phyloP scores from a whole-genome alignment of 1,284 basidiomycete species.

The Vanrija pseudolonga region DNA sequence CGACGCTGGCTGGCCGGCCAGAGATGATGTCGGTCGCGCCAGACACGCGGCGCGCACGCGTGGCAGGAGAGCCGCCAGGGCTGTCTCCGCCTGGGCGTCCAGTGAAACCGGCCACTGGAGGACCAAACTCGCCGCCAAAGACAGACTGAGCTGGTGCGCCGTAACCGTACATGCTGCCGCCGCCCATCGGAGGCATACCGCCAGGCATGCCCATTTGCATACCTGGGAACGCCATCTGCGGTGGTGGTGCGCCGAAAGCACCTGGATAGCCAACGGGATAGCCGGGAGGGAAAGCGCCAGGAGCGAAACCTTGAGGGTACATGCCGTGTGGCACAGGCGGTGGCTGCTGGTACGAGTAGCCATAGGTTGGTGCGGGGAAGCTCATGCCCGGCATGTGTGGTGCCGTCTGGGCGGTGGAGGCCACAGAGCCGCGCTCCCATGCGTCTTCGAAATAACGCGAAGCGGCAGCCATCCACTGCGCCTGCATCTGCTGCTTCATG shows the following conservation, averaged over 20 bases:
- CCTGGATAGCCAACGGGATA: constrained; percentile 3
- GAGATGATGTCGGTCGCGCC: not conserved
- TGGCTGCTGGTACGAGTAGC: constrained; percentile 16
- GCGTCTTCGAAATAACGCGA: constrained; percentile 41
- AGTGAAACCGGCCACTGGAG: constrained; percentile 18
- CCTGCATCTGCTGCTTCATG: constrained; percentile 43
- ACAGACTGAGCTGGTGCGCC: constrained; percentile 34
- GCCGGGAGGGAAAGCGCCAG: not conserved
- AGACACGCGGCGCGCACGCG: constrained; percentile 7
- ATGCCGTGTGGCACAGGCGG: not conserved
- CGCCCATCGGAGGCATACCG: constrained; percentile 8
- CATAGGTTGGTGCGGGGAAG: constrained; percentile 8
- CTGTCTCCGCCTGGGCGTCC: not conserved
- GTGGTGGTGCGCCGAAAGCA: not conserved
- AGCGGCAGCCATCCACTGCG: constrained; percentile 42
- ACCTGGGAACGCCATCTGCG: constrained; percentile 5
- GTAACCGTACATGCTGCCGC: constrained; percentile 34
- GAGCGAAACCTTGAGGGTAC: not conserved
- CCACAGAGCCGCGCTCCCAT: constrained; percentile 41
- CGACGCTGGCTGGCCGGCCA: constrained; percentile 5
- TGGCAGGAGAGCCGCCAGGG: constrained; percentile 1
- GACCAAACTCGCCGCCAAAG: constrained; percentile 43
- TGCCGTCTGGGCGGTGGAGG: constrained; percentile 18
- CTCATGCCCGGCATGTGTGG: constrained; percentile 7
- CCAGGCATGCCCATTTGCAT: constrained; percentile 7